Base-by-base conservation (phyloP, 768 basidiomycete species). In the Tulasnella sp. region DNA sequence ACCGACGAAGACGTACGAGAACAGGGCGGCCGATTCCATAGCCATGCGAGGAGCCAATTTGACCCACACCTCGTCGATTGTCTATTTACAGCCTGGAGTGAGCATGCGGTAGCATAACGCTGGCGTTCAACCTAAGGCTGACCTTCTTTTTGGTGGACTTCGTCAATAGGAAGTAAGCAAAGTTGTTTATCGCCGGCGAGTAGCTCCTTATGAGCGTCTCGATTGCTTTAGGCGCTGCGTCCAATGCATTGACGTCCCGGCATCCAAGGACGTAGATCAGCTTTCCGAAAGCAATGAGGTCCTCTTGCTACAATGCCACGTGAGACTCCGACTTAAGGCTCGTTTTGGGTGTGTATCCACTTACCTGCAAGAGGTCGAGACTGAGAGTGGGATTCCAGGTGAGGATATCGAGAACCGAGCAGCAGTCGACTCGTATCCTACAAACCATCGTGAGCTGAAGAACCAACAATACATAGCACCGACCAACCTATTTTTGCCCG, bases 401-500 rank as follows among this genome's bases (percentile, higher is more conserved):
- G 52, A 98, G 82, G 5, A 97, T 89, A 76, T 99, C 96, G 63
- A 93, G 84, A 40, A 97, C 83, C 0, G 93, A 92, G 73, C 93
- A 94, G 0, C 93, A 91, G 74, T 90, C 86, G 44, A 98, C 85
- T n/a, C 94, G 88, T 35, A 98, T 79, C 65, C 95, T 93, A 71
- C 16, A 9, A 5, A 17, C 36, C 26, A 62, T 29, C 32, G 69
- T 37, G 17, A 62, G 41, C 16, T 19, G 11, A 36, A 5, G 19
- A 17, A 29, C 39, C 1, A 35, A 69, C 12, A 64, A 14, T 16
- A 42, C 40, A 41, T 22, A 62, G 32, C 26, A 8, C 16, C 16
- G 40, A 41, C 44, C 16, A 73, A 91, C 91, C 94, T 86, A 80
- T 98, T 96, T 82, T 92, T 89, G 19, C 93, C 90, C 1, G 94